Evolutionary conservation across 164 flowering plant genomes (phyloP).

Genomic region (Piper longum): DNA sequence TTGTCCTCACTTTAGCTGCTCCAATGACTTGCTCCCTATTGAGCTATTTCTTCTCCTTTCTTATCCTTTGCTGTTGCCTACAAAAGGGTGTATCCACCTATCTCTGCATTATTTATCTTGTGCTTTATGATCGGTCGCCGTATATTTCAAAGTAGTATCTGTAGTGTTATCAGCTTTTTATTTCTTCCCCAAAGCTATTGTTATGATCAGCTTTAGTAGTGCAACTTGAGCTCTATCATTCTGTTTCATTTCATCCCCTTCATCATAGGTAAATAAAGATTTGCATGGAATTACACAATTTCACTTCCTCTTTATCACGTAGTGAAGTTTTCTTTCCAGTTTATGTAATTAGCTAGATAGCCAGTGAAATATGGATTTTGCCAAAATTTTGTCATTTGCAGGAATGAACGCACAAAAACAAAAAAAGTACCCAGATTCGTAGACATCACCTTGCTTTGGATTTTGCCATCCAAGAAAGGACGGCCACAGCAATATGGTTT

Average conservation of each 20-base stretch:
- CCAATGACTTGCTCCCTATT: background rate
- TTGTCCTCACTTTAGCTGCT: background rate
- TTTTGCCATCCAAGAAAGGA: too few relatives aligned
- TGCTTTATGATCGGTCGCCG: background rate
- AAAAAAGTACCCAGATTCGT: background rate
- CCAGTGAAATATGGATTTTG: background rate
- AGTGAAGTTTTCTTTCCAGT: background rate
- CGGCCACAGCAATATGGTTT: too few relatives aligned
- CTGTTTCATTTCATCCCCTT: background rate
- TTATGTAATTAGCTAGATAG: too few relatives aligned
- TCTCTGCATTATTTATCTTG: background rate
- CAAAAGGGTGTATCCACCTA: background rate
- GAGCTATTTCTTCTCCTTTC: background rate
- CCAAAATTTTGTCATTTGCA: background rate
- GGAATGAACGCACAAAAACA: background rate
- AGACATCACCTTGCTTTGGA: background rate
- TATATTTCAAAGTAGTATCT: background rate
- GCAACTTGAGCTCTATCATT: too few relatives aligned
- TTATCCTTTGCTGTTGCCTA: background rate
- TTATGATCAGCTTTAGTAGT: too few relatives aligned
- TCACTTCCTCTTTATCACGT: background rate
- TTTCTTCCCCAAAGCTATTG: too few relatives aligned
- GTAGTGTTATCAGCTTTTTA: background rate
- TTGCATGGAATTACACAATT: background rate
- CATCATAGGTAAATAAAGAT: too few relatives aligned